A percentile compares a stretch with the other conserved stretches of the same genome.
Conservation (phyloP, 2,329 filamentous ascomycete species). For the Penicillium sp. region DNA sequence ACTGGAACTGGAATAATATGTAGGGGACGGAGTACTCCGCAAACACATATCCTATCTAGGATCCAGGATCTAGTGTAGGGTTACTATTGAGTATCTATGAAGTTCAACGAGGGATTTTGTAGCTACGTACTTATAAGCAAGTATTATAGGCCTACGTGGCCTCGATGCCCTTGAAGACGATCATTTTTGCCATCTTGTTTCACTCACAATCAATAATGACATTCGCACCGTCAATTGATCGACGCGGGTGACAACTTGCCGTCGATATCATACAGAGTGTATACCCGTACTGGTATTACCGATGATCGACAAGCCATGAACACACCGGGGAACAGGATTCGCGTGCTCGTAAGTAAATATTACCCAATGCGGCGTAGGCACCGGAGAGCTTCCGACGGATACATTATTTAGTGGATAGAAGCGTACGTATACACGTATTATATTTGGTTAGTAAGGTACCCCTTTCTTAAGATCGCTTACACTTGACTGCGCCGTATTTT, state of each 20-base stretch:
- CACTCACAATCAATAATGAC: neutral
- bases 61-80: too few species aligned
- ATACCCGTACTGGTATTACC: neutral
- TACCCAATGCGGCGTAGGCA: neutral
- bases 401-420: too few species aligned
- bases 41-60: too few species aligned
- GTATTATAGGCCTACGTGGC: too few species aligned
- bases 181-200: neutral
- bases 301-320: neutral
- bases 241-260: neutral
- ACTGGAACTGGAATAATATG: too few species aligned
- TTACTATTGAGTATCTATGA: too few species aligned
- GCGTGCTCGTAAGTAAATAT: neutral
- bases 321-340: neutral
- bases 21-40: too few species aligned
- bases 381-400: neutral
- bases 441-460: neutral
- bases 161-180: neutral
- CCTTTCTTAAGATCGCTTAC: neutral
- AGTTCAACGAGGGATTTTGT: neutral
- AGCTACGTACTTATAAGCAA: neutral
- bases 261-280: neutral
- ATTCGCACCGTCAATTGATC: neutral
- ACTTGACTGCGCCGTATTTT: neutral
- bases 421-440: neutral